Evolutionary conservation across 2,329 filamentous ascomycete species (phyloP).

Genomic region (Dryadomyces quercus-mongolicae): DNA sequence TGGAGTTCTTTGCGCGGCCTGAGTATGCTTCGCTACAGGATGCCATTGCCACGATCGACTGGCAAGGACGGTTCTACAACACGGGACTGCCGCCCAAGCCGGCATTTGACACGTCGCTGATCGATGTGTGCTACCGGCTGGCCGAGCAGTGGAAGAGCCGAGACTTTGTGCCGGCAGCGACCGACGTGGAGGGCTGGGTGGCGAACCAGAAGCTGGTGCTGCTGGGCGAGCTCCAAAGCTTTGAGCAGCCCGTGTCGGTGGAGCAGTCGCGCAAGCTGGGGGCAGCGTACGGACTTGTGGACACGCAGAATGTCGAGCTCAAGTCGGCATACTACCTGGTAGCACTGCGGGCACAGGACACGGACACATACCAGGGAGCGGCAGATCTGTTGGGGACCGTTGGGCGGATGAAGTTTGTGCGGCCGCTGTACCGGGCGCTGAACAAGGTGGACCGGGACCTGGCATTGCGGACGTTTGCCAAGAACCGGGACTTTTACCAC

Average conservation of each 20-base stretch:
- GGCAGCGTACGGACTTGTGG: slow-evolving; percentile 56
- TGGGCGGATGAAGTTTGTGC: slow-evolving; percentile 94
- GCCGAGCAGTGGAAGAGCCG: slow-evolving; percentile 65
- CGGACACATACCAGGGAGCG: slow-evolving; percentile 55
- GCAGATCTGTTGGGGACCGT: slow-evolving; percentile 68
- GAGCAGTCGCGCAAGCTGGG: slow-evolving; percentile 62
- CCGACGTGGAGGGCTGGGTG: slow-evolving; percentile 62
- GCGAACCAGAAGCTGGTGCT: slow-evolving; percentile 90
- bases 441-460: slow-evolving; percentile 61
- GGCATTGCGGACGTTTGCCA: slow-evolving; percentile 72
- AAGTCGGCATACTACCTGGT: slow-evolving; percentile 69
- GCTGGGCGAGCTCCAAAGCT: slow-evolving; percentile 64
- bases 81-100: slow-evolving; percentile 86
- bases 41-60: slow-evolving; percentile 65
- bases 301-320: slow-evolving; percentile 79
- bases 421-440: slow-evolving; percentile 68
- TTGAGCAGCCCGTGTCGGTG: slow-evolving; percentile 48
- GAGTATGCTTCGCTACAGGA: slow-evolving; percentile 51
- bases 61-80: slow-evolving; percentile 82
- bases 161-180: slow-evolving; percentile 49
- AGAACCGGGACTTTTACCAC: slow-evolving; percentile 87
- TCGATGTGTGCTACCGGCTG: slow-evolving; percentile 72
- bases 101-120: slow-evolving; percentile 77
- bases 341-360: slow-evolving; percentile 62
- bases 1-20: slow-evolving; percentile 65